Evolutionary conservation across 2,329 filamentous ascomycete genomes (phyloP).

Genomic region (Pseudogymnoascus sp.): DNA sequence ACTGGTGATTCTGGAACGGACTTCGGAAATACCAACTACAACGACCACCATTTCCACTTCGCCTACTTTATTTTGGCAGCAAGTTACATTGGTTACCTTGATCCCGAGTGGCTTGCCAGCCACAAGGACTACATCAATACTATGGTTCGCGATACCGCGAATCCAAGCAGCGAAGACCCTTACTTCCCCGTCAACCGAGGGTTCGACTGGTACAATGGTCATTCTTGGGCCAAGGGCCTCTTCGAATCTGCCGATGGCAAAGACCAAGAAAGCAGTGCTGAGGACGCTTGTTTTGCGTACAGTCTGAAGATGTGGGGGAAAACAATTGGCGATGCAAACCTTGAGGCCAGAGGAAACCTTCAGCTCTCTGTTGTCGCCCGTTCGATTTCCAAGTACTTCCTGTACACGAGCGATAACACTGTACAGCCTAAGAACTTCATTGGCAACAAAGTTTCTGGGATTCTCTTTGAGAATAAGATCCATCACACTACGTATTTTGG

Average conservation of each 20-base stretch:
- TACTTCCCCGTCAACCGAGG: constrained; percentile 74
- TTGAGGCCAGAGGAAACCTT: constrained; percentile 71
- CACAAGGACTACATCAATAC: constrained; percentile 78
- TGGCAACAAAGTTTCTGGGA: constrained; percentile 64
- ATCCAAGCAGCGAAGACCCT: constrained; percentile 60
- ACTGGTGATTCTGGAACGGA: constrained; percentile 64
- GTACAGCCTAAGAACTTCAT: constrained; percentile 70
- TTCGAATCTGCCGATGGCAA: constrained; percentile 66
- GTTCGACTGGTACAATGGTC: constrained; percentile 93
- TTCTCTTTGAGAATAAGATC: constrained; percentile 89
- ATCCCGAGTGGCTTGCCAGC: constrained; percentile 61
- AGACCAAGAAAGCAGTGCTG: constrained; percentile 80
- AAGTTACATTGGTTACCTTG: constrained; percentile 71
- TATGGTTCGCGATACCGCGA: constrained; percentile 74
- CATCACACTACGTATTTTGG: constrained; percentile 92
- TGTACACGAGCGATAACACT: constrained; percentile 62
- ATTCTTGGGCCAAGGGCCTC: constrained; percentile 83
- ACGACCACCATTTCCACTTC: constrained; percentile 68
- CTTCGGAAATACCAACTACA: constrained; percentile 86
- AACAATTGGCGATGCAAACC: constrained; percentile 62
- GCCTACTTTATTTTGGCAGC: constrained; percentile 87
- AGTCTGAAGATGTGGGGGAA: constrained; percentile 91
- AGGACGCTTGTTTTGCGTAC: constrained; percentile 82
- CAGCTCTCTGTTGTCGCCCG: constrained; percentile 74
- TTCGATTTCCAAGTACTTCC: constrained; percentile 70